Evolutionary conservation across 441 rosid genomes (phyloP).

Genomic region (Adansonia grandidieri): DNA sequence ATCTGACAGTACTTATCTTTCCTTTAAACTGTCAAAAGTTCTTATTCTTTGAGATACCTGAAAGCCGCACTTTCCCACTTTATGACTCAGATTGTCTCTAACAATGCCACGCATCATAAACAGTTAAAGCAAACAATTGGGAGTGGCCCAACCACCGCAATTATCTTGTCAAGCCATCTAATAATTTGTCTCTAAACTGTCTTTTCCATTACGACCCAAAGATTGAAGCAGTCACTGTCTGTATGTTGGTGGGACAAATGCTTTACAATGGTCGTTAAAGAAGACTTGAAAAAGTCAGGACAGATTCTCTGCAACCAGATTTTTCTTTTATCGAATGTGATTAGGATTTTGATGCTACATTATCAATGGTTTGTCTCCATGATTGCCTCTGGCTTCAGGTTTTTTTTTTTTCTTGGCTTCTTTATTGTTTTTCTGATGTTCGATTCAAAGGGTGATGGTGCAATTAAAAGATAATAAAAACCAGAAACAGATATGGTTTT

Average conservation of each 20-base stretch:
- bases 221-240: slow-evolving; percentile 31
- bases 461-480: background rate
- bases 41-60: slow-evolving; percentile 1
- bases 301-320: slow-evolving; percentile 25
- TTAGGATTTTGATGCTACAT: slow-evolving; percentile 26
- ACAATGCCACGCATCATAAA: slow-evolving; percentile 20
- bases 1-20: background rate
- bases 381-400: too few relatives aligned
- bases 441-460: background rate
- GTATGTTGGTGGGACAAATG: slow-evolving; percentile 19
- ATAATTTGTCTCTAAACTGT: slow-evolving; percentile 21
- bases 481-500: background rate
- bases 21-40: slow-evolving; percentile 9
- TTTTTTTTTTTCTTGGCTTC: too few relatives aligned
- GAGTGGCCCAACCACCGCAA: slow-evolving; percentile 28
- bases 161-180: slow-evolving; percentile 23
- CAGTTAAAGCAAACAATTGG: slow-evolving; percentile 1
- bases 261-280: slow-evolving; percentile 27
- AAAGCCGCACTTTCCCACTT: background rate
- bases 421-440: too few relatives aligned
- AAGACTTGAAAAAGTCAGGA: slow-evolving; percentile 16
- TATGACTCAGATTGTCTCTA: background rate
- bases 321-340: slow-evolving; percentile 13
- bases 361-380: background rate
- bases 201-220: slow-evolving; percentile 30